Conservation (phyloP, 768 basidiomycete genomes). For the Amyloporia xantha region DNA sequence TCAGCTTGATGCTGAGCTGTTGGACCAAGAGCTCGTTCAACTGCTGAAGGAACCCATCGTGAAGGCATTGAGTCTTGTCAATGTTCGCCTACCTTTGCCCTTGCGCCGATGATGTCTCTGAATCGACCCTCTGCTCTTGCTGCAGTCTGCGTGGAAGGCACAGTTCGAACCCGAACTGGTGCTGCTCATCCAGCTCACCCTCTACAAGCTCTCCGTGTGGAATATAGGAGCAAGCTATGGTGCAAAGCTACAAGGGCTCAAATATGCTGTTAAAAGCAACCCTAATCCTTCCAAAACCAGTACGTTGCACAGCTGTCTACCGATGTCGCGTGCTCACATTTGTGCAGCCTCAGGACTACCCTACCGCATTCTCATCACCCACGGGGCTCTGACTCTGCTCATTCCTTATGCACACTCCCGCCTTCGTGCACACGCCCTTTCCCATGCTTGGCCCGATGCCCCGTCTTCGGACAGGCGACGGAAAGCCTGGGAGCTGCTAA, state of each 20-base stretch:
- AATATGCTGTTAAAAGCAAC: conserved; percentile 36
- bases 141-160: conserved; percentile 49
- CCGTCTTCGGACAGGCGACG: conserved; percentile 73
- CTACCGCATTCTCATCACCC: conserved; percentile 50
- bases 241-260: conserved; percentile 72
- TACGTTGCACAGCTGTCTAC: not conserved
- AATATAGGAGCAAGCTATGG: conserved; percentile 76
- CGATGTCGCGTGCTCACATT: conserved; percentile 10
- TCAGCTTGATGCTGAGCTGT: conserved; percentile 84
- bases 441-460: conserved; percentile 85
- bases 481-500: conserved; percentile 65
- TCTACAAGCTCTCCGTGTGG: conserved; percentile 85
- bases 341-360: conserved; percentile 59
- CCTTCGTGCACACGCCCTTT: conserved; percentile 68
- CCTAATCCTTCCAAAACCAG: not conserved
- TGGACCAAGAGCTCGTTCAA: conserved; percentile 82
- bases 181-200: conserved; percentile 58
- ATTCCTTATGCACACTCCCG: conserved; percentile 76
- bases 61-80: conserved; percentile 60
- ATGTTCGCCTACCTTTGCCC: conserved; percentile 38
- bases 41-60: conserved; percentile 78
- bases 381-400: conserved; percentile 67
- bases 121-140: not conserved
- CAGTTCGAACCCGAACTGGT: conserved; percentile 70
- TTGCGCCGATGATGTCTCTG: not conserved